Conservation (phyloP, 495 filamentous ascomycete genomes). For the Aspergillus haitiensis region DNA sequence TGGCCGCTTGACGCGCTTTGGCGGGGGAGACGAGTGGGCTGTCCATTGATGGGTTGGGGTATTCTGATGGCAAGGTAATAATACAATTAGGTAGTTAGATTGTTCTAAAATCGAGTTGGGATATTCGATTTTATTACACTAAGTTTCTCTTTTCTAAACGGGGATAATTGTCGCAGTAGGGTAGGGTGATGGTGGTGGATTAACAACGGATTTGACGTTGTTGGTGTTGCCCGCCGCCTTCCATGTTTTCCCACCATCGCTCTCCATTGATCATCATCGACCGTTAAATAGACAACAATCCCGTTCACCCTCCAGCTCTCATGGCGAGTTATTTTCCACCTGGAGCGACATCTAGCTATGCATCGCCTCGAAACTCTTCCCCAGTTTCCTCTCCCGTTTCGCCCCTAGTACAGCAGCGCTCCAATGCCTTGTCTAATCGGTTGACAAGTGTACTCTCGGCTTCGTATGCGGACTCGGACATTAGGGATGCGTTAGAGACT, state of each 20-base stretch:
- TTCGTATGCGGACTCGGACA: constrained; percentile 90
- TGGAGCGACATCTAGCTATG: constrained; percentile 28
- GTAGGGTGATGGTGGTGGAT: not conserved
- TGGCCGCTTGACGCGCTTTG: constrained; percentile 50
- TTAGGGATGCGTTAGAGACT: constrained; percentile 77
- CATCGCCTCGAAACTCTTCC: constrained; percentile 25
- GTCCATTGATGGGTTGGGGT: constrained; percentile 28
- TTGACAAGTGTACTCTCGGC: constrained; percentile 83
- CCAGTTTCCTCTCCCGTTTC: constrained; percentile 37
- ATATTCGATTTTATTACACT: not conserved
- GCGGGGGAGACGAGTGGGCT: constrained; percentile 46
- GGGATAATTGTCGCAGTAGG: not conserved
- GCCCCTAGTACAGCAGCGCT: constrained; percentile 39
- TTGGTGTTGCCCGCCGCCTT: not conserved
- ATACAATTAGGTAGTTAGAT: too few relatives aligned
- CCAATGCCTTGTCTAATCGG: constrained; percentile 71
- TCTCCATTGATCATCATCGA: constrained; percentile 7
- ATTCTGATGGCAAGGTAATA: not conserved
- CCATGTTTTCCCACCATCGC: constrained; percentile 9
- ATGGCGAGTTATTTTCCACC: constrained; percentile 49
- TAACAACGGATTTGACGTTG: constrained; percentile 5
- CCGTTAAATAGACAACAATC: constrained; percentile 1
- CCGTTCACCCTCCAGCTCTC: constrained; percentile 18
- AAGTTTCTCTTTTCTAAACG: not conserved
- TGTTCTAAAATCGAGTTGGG: too few relatives aligned